Evolutionary conservation across 345 rosid species (phyloP).

Genomic region (Eucalyptus cloeziana): DNA sequence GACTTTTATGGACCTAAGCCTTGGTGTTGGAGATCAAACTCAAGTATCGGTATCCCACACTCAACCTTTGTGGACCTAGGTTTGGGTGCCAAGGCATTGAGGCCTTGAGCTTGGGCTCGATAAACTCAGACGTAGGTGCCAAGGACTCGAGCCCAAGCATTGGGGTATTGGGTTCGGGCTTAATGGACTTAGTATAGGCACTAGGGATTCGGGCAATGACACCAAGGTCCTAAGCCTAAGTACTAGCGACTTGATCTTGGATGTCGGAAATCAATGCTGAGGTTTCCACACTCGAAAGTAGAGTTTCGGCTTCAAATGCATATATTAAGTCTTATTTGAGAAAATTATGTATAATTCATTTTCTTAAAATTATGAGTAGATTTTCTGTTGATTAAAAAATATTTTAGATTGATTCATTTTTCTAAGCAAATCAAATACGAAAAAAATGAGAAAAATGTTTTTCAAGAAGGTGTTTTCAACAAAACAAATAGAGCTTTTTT

Average conservation of each 20-base stretch:
- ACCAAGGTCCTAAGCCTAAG: fast-evolving
- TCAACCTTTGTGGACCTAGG: fast-evolving
- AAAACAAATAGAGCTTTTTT: too few relatives aligned
- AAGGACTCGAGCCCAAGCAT: fast-evolving
- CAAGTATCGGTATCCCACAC: fast-evolving
- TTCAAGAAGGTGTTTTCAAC: fast-evolving
- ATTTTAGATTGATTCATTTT: too few relatives aligned
- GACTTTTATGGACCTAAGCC: background rate
- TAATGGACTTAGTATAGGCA: too few relatives aligned
- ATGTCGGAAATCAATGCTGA: fast-evolving
- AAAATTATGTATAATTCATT: too few relatives aligned
- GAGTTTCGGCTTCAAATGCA: fast-evolving
- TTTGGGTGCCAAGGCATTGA: fast-evolving
- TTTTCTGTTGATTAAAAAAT: too few relatives aligned
- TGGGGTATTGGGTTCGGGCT: fast-evolving
- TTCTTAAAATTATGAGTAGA: too few relatives aligned
- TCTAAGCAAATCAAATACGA: fast-evolving
- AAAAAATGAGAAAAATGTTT: too few relatives aligned
- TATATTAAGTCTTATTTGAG: too few relatives aligned
- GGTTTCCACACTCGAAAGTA: fast-evolving
- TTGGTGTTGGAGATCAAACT: background rate
- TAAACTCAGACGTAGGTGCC: fast-evolving
- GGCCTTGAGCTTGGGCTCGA: background rate
- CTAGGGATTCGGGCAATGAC: too few relatives aligned
- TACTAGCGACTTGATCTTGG: fast-evolving